phyloP scores from a whole-genome alignment of 2,329 filamentous ascomycete species.

The Zarea fungicola region DNA sequence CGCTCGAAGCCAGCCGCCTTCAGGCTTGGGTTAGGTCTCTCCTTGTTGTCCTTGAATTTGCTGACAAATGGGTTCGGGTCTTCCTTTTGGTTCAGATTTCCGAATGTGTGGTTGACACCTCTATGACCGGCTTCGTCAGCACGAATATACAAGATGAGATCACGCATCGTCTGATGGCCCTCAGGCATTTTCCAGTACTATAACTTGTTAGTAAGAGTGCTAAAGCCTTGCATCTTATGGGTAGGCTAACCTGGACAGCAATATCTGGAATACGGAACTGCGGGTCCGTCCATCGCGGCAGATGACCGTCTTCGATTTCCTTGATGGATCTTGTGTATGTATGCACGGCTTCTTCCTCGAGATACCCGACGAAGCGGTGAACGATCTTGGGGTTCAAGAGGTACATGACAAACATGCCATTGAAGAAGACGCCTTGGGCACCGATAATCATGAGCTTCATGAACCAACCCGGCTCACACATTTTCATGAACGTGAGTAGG shows the following conservation, averaged over 20 bases:
- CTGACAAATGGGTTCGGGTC: slow-evolving; percentile 93
- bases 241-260: slow-evolving; percentile 54
- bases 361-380: slow-evolving; percentile 93
- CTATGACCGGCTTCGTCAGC: slow-evolving; percentile 87
- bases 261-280: slow-evolving; percentile 79
- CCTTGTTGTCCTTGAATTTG: slow-evolving; percentile 65
- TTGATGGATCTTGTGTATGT: slow-evolving; percentile 88
- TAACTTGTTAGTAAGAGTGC: slow-evolving; percentile 9
- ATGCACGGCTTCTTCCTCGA: slow-evolving; percentile 94
- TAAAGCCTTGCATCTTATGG: background rate
- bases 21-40: slow-evolving; percentile 61
- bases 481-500: slow-evolving; percentile 85
- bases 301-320: slow-evolving; percentile 77
- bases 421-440: slow-evolving; percentile 96
- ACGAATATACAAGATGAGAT: slow-evolving; percentile 81
- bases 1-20: slow-evolving; percentile 76
- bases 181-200: slow-evolving; percentile 92
- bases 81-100: slow-evolving; percentile 75
- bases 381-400: slow-evolving; percentile 80
- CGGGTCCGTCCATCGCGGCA: slow-evolving; percentile 71
- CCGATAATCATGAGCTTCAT: slow-evolving; percentile 90
- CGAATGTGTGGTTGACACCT: slow-evolving; percentile 92
- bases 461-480: slow-evolving; percentile 69
- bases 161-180: slow-evolving; percentile 72
- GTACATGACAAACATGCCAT: slow-evolving; percentile 84